Percentiles rank a stretch among this genome's conserved stretches.
phyloP scores from a whole-genome alignment of 306 rosid genomes.

The Begonia loranthoides region DNA sequence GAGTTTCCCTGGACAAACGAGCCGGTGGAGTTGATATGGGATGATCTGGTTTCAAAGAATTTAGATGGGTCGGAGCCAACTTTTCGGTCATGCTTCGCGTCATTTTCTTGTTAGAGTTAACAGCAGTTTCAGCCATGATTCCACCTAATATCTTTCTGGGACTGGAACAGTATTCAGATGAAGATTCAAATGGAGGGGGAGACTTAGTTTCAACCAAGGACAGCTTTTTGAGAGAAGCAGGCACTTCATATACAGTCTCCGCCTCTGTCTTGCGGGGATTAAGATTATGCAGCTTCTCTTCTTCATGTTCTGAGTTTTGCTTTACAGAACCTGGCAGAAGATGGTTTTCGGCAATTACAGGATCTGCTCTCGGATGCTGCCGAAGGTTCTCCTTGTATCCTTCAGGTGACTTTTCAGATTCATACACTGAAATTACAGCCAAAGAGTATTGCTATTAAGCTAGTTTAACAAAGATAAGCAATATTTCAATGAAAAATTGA shows the following conservation, averaged over 20 bases:
- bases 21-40: conserved; percentile 4
- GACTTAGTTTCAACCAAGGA: too few relatives aligned
- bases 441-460: not conserved
- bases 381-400: conserved; percentile 26
- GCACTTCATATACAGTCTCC: conserved; percentile 5
- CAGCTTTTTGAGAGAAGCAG: conserved; percentile 17
- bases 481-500: not conserved
- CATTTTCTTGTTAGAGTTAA: too few relatives aligned
- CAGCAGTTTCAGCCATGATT: conserved; percentile 15
- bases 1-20: conserved; percentile 7
- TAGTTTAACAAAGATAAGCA: not conserved
- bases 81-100: conserved; percentile 15
- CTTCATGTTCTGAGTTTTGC: conserved; percentile 12
- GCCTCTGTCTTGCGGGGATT: conserved; percentile 4
- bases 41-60: not conserved
- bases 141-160: conserved; percentile 14
- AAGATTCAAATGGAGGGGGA: too few relatives aligned
- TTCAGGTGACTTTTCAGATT: conserved; percentile 51
- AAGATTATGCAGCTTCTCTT: conserved; percentile 6
- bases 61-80: conserved; percentile 25
- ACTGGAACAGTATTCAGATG: conserved; percentile 3
- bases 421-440: conserved; percentile 38
- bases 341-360: conserved; percentile 35
- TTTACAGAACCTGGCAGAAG: conserved; percentile 20
- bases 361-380: conserved; percentile 34